Evolutionary conservation across 2,329 filamentous ascomycete genomes (phyloP), one percentile per base, ranked within the genome.

Genomic region (Herpotrichia juniperi): DNA sequence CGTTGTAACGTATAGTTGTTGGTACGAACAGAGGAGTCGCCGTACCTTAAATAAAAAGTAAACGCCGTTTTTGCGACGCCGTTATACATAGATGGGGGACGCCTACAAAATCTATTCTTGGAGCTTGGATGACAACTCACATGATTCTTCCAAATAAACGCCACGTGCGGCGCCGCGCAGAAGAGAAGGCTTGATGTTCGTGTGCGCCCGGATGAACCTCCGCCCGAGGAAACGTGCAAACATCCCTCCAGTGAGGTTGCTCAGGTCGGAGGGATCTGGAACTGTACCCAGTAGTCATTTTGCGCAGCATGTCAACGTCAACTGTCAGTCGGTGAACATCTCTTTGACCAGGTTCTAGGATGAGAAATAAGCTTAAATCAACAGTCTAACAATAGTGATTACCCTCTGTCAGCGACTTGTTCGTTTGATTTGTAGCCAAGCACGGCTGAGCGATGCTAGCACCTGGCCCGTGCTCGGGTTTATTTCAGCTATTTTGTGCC

Each of bases 321-420:
- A n/a, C 34, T 37, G 34, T 37, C 16, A 37, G 3, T 37, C 34
- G 34, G 34, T 21, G 34, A 37, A 21, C n/a, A 3, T 7, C 14
- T 6, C 17, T 9, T 4, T 7, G 14, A 19, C 4, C n/a, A 37
- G 14, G 16, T 6, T 14, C 37, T 14, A n/a, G 32, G 46, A 34
- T 35, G 32, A 48, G 45, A 39, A 50, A 47, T 51, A 55, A 51
- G 44, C 44, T 51, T 51, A 51, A 55, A 32, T 45, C 40, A 31
- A 51, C 8, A 53, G 21, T 16, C 39, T 51, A 51, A 55, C 28
- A 34, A 55, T 51, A 55, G 48, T 34, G 40, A 24, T 25, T 11
- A 3, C 14, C 11, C 9, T 40, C 37, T 31, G 28, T 58, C 52
- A 51, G 51, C 52, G 39, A 34, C 21, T 3, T 47, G 3, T 47